Base-by-base conservation (phyloP, 371 early-diverging fungal genomes). In the Mucor plumbeus region DNA sequence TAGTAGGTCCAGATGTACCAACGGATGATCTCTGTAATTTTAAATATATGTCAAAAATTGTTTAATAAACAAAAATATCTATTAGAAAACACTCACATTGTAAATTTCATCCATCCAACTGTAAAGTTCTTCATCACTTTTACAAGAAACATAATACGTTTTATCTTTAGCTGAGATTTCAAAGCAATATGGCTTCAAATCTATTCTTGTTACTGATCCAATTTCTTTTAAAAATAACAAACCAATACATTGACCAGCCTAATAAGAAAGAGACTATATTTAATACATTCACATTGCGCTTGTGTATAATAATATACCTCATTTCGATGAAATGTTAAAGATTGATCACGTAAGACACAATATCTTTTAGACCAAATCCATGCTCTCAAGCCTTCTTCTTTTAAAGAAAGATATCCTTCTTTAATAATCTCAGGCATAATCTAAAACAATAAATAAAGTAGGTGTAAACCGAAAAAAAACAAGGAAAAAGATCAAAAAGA, bases 101-200 rank as follows among this genome's bases (percentile, higher is more conserved):
- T 96, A 96, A 72, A 97, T 91, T 65, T 93, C 94, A 73, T 97
- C 97, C 88, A 96, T 92, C 98, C 97, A 97, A 36, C 93, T 90
- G 76, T 98, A 98, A 35, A 98, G 83, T 67, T 98, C 97, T 68
- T 95, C 95, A 77, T 98, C 98, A 79, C 87, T 93, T 78, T 89
- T 91, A 80, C 94, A 94, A 19, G 93, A 86, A 43, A 98, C 77
- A 77, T 87, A 94, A 74, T 92, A 95, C 47, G 91, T 87, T 76
- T 91, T 88, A 58, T 94, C 95, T 77, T 90, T 92, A 33, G 95
- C 94, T 41, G 87, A 85, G 44, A 97, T 85, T 74, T 96, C 96
- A 71, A 97, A 91, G 73, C 95, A 95, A 78, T 93, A 94, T 33
- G 91, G 85, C 75, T 94, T 94, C 55, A 91, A 72, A 44, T 96